phyloP scores from a whole-genome alignment of 495 filamentous ascomycete genomes.

The Entonaema liquescens region DNA sequence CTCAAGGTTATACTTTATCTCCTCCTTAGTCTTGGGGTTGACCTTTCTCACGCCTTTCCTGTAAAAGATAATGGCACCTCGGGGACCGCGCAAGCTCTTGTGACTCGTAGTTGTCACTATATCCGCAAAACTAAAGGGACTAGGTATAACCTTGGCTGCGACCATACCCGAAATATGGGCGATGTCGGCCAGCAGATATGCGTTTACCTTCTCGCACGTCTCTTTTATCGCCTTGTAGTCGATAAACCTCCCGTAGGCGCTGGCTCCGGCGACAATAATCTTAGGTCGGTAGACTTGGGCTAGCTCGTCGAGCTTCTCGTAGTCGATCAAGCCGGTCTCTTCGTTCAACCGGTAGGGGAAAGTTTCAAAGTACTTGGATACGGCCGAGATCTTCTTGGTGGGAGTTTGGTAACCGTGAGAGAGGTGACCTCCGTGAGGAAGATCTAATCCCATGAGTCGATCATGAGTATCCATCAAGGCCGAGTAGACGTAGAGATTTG shows the following conservation, averaged over 20 bases:
- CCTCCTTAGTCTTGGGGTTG: conserved; percentile 83
- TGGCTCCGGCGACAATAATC: conserved; percentile 93
- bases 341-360: conserved; percentile 92
- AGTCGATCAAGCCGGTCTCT: conserved; percentile 92
- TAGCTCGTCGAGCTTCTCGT: conserved; percentile 84
- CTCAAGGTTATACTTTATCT: conserved; percentile 90
- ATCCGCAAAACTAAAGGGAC: conserved; percentile 89
- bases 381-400: conserved; percentile 96
- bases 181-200: conserved; percentile 94
- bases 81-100: conserved; percentile 93
- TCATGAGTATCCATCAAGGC: conserved; percentile 92
- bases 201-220: conserved; percentile 88
- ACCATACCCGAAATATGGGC: conserved; percentile 97
- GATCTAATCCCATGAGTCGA: conserved; percentile 94
- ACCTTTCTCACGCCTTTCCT: conserved; percentile 86
- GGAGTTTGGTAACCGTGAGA: conserved; percentile 98
- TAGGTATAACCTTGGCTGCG: conserved; percentile 87
- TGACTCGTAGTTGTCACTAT: conserved; percentile 98
- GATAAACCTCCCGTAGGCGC: conserved; percentile 92
- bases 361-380: conserved; percentile 99
- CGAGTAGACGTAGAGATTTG: conserved; percentile 95
- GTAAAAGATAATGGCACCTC: conserved; percentile 98
- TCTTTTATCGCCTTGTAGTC: conserved; percentile 89
- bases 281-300: conserved; percentile 91
- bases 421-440: conserved; percentile 95